phyloP scores from a whole-genome alignment of 2,329 filamentous ascomycete species.

The Ascochyta pisi region DNA sequence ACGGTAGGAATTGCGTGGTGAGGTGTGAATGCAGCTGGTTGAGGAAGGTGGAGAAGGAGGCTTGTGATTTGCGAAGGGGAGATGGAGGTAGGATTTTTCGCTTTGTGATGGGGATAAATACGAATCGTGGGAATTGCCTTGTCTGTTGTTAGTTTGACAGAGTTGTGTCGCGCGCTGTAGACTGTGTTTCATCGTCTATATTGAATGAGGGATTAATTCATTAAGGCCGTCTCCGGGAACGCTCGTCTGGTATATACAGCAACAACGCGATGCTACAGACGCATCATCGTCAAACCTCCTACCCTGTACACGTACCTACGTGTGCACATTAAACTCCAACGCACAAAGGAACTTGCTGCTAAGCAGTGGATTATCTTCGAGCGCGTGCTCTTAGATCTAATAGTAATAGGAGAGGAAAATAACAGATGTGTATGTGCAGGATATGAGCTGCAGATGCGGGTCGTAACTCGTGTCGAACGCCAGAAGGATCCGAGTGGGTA shows the following conservation, averaged over 20 bases:
- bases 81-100: too few relatives aligned
- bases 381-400: conserved; percentile 44
- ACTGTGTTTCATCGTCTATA: neutral
- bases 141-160: neutral
- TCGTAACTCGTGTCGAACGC: conserved; percentile 38
- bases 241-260: conserved; percentile 8
- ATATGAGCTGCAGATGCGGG: conserved; percentile 25
- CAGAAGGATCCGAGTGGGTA: conserved; percentile 23
- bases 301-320: conserved; percentile 1
- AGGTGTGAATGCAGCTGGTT: neutral
- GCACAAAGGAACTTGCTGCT: conserved; percentile 7
- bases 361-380: conserved; percentile 18
- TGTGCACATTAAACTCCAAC: neutral
- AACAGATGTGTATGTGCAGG: conserved; percentile 21
- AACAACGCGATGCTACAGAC: conserved; percentile 9
- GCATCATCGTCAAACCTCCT: neutral
- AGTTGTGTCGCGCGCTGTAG: neutral
- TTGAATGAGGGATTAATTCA: conserved; percentile 2
- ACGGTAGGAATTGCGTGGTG: too few relatives aligned
- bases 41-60: neutral
- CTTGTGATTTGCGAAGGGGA: too few relatives aligned
- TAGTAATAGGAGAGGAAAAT: conserved; percentile 3
- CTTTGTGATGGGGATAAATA: neutral
- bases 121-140: neutral
- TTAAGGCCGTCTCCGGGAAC: conserved; percentile 9